These are phyloP conservation scores for Candida krabiensis DNA, from an alignment of 805 yeast species.

Conservation along the genomic window DNA sequence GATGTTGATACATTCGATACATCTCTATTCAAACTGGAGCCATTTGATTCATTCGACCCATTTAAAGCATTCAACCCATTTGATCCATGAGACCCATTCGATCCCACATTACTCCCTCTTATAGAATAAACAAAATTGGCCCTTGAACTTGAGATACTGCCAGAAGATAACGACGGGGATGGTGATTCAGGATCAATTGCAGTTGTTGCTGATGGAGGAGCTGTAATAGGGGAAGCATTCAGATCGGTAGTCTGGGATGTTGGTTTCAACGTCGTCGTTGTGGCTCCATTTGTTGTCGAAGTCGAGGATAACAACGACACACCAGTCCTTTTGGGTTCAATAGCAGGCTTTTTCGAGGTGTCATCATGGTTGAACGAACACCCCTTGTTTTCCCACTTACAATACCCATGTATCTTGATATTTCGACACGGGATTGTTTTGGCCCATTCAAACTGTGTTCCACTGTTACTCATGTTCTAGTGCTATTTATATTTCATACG, in stretches of 20 bases:
- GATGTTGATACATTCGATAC: slow-evolving; percentile 1
- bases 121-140: neutral
- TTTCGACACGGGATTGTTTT: slow-evolving; percentile 81
- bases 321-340: slow-evolving; percentile 9
- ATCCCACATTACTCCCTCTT: neutral
- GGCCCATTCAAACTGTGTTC: slow-evolving; percentile 52
- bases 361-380: slow-evolving; percentile 76
- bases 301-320: slow-evolving; percentile 1
- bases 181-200: neutral
- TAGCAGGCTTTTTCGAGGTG: slow-evolving; percentile 22
- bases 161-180: neutral
- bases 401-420: slow-evolving; percentile 80
- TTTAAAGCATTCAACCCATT: no score
- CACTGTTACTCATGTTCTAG: slow-evolving; percentile 16
- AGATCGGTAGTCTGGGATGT: no score
- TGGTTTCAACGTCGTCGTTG: no score
- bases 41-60: neutral
- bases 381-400: slow-evolving; percentile 85
- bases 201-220: neutral
- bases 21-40: neutral
- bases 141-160: neutral
- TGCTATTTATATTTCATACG: neutral
- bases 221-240: neutral
- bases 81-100: neutral
- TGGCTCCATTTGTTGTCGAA: no score